These are phyloP conservation scores for Auriscalpium orientale DNA, from an alignment of 768 basidiomycete species.

Conservation along the genomic window DNA sequence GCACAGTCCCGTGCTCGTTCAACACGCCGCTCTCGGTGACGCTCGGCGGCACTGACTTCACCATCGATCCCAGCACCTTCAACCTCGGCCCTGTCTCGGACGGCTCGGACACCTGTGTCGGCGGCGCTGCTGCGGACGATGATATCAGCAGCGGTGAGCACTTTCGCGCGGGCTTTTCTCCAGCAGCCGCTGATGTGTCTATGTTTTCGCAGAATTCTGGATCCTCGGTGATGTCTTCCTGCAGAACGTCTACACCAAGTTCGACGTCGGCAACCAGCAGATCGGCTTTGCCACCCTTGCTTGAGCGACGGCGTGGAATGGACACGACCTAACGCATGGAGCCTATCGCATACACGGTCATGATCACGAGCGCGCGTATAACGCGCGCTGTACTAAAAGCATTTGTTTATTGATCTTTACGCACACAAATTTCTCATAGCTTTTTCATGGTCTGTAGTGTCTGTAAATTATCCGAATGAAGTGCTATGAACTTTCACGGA, in stretches of 20 bases:
- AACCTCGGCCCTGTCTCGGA: constrained; percentile 21
- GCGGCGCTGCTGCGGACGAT: constrained; percentile 4
- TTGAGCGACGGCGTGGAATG: background rate
- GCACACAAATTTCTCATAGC: too few relatives aligned
- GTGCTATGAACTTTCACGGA: too few relatives aligned
- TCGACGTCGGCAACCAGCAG: constrained; percentile 5
- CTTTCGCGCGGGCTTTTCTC: too few relatives aligned
- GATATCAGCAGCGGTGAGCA: background rate
- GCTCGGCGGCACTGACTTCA: constrained; percentile 22
- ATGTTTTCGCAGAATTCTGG: background rate
- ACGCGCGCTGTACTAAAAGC: too few relatives aligned
- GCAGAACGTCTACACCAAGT: background rate
- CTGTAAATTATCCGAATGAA: too few relatives aligned
- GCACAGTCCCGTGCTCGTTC: constrained; percentile 18
- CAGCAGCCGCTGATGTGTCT: too few relatives aligned
- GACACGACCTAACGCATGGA: too few relatives aligned
- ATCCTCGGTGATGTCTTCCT: background rate
- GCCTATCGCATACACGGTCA: too few relatives aligned
- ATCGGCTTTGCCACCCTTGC: constrained; percentile 6
- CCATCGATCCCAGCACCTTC: constrained; percentile 16
- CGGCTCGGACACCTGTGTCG: constrained; percentile 9
- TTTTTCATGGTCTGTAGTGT: too few relatives aligned
- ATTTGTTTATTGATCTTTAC: too few relatives aligned
- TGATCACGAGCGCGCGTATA: too few relatives aligned
- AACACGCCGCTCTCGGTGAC: constrained; percentile 19